Base-by-base conservation (phyloP, 2,329 filamentous ascomycete species). In the Trichophyton benhamiae region DNA sequence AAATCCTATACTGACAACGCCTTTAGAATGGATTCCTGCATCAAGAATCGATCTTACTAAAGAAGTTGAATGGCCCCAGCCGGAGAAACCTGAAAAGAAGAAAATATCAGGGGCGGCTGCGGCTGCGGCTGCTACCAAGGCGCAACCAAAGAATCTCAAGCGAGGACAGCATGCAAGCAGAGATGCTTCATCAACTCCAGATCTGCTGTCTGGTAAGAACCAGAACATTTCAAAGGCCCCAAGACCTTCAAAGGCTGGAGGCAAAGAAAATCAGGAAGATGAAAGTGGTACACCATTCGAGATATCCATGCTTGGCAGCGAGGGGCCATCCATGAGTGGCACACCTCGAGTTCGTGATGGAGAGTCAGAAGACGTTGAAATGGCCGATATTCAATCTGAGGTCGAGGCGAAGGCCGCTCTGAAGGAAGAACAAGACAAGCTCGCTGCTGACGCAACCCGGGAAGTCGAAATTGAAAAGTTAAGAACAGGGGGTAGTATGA, bases 381-480 rank as follows among this genome's bases (percentile, higher is more conserved):
- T 77, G 74, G 63, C 71, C 36, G 77, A 78, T 66, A 72, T 69
- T 17, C 25, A 44, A 48, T 64, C 67, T 59, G 66, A 72, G 58
- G 59, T 66, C 2, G 68, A 72, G 48, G 65, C 66, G 15, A 71
- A 70, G 30, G 66, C 55, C 11, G 42, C 67, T 0, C 65, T 68
- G 42, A 76, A 74, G 52, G 63, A 67, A 7, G 72, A 76, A 61
- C 74, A 77, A 60, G 72, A 73, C 44, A 74, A 70, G 22, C 65
- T 66, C 1, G 68, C 66, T 2, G 72, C 70, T 38, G 69, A 73
- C 27, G 83, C 82, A 69, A 79, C 74, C 86, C 87, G 65, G 58
- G 89, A 95, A 72, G 89, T 95, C 66, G 94, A 99, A 73, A 96
- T 97, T 62, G 94, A 99, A 72, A 96, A 96, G 72, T 81, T 99